Evolutionary conservation across 2,329 filamentous ascomycete species (phyloP).

Genomic region (Elsinoe ampelina): DNA sequence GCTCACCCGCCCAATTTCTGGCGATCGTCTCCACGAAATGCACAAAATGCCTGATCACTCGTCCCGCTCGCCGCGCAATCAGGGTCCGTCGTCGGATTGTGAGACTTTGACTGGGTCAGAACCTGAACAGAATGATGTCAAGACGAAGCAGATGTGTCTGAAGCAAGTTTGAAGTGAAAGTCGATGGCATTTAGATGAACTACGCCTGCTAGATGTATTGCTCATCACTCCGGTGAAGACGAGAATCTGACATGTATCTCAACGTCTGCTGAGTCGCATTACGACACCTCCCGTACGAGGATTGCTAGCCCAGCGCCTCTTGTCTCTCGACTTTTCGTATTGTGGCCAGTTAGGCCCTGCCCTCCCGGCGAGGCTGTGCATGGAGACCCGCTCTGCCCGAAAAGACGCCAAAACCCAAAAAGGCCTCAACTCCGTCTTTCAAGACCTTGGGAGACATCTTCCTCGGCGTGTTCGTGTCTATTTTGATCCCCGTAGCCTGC

Average conservation of each 20-base stretch:
- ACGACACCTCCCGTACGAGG: background rate
- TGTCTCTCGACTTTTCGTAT: background rate
- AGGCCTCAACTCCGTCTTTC: background rate
- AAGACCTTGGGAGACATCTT: too few species aligned
- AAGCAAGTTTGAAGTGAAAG: background rate
- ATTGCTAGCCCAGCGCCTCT: background rate
- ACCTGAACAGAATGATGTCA: constrained; percentile 4
- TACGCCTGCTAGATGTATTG: background rate
- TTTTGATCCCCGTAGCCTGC: background rate
- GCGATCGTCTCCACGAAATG: background rate
- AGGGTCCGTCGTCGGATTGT: constrained; percentile 9
- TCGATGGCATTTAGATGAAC: background rate
- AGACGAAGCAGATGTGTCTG: background rate
- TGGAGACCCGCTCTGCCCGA: constrained; percentile 1
- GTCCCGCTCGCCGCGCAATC: constrained; percentile 3
- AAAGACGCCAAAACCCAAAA: background rate
- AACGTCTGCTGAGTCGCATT: background rate
- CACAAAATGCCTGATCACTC: background rate
- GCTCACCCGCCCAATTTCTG: background rate
- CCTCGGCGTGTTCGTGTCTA: background rate
- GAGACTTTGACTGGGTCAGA: constrained; percentile 3
- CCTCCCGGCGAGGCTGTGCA: constrained; percentile 4
- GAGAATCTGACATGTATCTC: constrained; percentile 11
- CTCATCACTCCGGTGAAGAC: background rate
- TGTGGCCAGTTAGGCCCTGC: background rate